Evolutionary conservation across 1,139 yeast species (phyloP), one percentile per base, ranked within the genome.

Genomic region (Candida freyschussii): DNA sequence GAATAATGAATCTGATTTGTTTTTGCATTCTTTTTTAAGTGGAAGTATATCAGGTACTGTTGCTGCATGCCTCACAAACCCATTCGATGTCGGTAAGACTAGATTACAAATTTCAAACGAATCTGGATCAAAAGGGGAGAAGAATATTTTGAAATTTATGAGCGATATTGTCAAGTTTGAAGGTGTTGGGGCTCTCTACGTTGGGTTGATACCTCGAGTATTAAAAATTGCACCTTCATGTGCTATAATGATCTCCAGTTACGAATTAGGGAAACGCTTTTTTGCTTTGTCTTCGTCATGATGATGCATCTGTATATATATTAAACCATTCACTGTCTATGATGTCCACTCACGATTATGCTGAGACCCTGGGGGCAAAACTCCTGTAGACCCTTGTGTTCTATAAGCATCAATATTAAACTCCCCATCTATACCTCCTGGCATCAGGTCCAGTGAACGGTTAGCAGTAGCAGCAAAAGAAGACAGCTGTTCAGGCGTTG

Each of bases 31-130:
- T 18, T 89, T 91, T 51, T 45, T 83, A 2, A 74, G 95, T 7
- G 99, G 99, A 0, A 81, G 93, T 0, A 47, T 82, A 1, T 77
- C 95, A 7, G 99, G 99, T 1, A 59, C 83, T 1, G 60, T 83
- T 9, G 96, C 97, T 0, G 96, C 97, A 0, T 50, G 89, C 7
- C 63, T 72, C 32, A 91, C 99, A 2, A 86, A 93, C 40, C 97
- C 98, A 1, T 91, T 91, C 53, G 99, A 91, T 56, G 98, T 93
- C 8, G 98, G 96, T 7, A 91, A 91, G 53, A 91, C 99, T 5
- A 69, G 98, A 49, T 65, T 86, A 41, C 99, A 91, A 58, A 85
- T 57, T 59, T 24, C 48, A 39, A 38, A 32, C 34, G 52, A 49
- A 26, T 16, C 37, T 22, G 26, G 32, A 33, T 38, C 34, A 44